Evolutionary conservation across 2,329 filamentous ascomycete species (phyloP), one percentile per base, ranked within the genome.

Genomic region (Colletotrichum cereale): DNA sequence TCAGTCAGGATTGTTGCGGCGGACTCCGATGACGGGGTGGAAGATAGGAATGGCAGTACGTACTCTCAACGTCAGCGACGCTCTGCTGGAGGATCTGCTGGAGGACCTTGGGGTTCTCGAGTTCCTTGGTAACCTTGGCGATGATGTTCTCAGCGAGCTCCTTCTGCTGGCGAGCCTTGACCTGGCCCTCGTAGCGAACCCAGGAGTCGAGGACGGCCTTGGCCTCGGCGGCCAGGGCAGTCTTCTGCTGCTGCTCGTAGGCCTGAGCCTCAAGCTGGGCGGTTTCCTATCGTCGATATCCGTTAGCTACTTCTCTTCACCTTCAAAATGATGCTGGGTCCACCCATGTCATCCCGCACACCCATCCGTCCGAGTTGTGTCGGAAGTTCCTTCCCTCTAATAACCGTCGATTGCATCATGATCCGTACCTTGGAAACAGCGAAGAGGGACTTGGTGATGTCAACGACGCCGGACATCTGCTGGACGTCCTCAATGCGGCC

Each of bases 11-110:
- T 42, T 21, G 42, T 6, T 21, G 16, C 21, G 16, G 24, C 38
- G 6, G 24, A 64, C 48, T 61, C 63, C 57, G 68, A 42, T 8
- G 38, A 38, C 16, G 11, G 34, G 56, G 47, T 8, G 21, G 11
- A 24, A 7, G 21, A 29, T 16, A 12, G n/a, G 16, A 56, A 29
- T 7, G 11, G 34, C n/a, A 52, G 8, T 29, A 57, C 21, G 6
- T 88, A 98, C 95, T 96, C 91, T 99, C 96, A 82, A 99, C 92
- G 84, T 99, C 96, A 75, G 92, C 86, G 80, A 99, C 90, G 84
- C 95, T 97, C 90, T 99, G 96, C 87, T 96, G 93, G 78, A 99
- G 91, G 80, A 99, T 98, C 88, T 98, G 95, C 89, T 98, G 94
- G 79, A 99, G 91, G 76, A 92, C 89, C 91, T 95, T 98, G 84